Base-by-base conservation (phyloP, 2,329 filamentous ascomycete genomes). In the Zasmidium angulare region DNA sequence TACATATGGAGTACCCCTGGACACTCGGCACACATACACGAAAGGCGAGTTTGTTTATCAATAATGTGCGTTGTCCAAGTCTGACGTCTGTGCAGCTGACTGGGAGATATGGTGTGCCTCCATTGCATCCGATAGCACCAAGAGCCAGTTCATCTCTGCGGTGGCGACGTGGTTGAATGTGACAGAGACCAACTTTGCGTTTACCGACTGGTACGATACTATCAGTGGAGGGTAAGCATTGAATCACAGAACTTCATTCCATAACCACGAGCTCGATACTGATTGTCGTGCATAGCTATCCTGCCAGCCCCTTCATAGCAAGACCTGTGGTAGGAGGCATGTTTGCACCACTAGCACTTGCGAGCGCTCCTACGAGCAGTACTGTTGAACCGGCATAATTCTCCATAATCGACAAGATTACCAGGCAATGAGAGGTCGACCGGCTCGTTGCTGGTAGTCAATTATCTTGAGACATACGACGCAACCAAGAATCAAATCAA, bases 401-500 rank as follows among this genome's bases (percentile, higher is more conserved):
- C n/a, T n/a, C n/a, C n/a, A n/a, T n/a, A n/a, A n/a, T n/a, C n/a
- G n/a, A n/a, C n/a, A n/a, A n/a, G n/a, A n/a, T n/a, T n/a, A n/a
- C n/a, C n/a, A n/a, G n/a, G n/a, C n/a, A n/a, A n/a, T n/a, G n/a
- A n/a, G n/a, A n/a, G n/a, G n/a, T n/a, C n/a, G 69, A 90, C 87
- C 67, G 84, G 83, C 19, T 91, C 91, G 82, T 85, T 2, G 86
- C 87, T 14, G 86, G 87, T 20, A 82, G 90, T 67, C 73, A 76
- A 6, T 72, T 65, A 22, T 76, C 81, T 3, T 69, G 80, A 24
- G 82, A 86, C 46, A 73, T 86, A 64, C 53, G 55, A 50, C n/a
- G n/a, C n/a, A n/a, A n/a, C n/a, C n/a, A n/a, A n/a, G n/a, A n/a
- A n/a, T n/a, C n/a, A n/a, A n/a, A n/a, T n/a, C n/a, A n/a, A n/a